A percentile compares a stretch with the other conserved stretches of the same genome.
Conservation (phyloP, 2,329 filamentous ascomycete genomes). For the Dissoconium aciculare region DNA sequence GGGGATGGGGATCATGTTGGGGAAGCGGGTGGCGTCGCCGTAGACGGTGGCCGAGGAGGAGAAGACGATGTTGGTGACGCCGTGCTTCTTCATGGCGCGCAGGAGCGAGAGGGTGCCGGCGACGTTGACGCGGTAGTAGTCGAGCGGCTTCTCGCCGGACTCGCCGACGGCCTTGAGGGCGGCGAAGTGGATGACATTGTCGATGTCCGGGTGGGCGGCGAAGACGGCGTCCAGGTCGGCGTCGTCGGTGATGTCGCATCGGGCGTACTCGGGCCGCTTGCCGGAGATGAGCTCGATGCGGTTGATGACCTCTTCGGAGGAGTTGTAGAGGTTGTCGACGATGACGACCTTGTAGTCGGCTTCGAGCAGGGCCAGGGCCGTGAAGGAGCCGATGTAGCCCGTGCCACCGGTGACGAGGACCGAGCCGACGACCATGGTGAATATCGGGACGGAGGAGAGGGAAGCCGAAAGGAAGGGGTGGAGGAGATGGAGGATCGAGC, state of each 20-base stretch:
- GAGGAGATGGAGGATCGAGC: no score
- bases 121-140: slow-evolving; percentile 97
- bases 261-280: slow-evolving; percentile 70
- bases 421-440: slow-evolving; percentile 16
- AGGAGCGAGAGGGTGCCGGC: slow-evolving; percentile 80
- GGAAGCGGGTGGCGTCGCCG: slow-evolving; percentile 88
- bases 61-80: slow-evolving; percentile 95
- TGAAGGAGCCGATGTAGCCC: slow-evolving; percentile 98
- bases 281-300: slow-evolving; percentile 89
- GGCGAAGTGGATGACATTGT: slow-evolving; percentile 97
- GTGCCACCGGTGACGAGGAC: slow-evolving; percentile 49
- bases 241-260: slow-evolving; percentile 80
- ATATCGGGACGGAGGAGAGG: no score
- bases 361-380: slow-evolving; percentile 75
- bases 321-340: slow-evolving; percentile 94
- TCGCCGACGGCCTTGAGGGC: slow-evolving; percentile 97
- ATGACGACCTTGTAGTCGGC: slow-evolving; percentile 95
- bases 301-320: slow-evolving; percentile 76
- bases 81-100: slow-evolving; percentile 71
- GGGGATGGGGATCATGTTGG: slow-evolving; percentile 97
- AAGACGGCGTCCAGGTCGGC: slow-evolving; percentile 75
- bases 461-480: no score
- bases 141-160: slow-evolving; percentile 80
- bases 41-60: slow-evolving; percentile 97
- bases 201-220: slow-evolving; percentile 74